Evolutionary conservation across 495 filamentous ascomycete genomes (phyloP), one percentile per base, ranked within the genome.

Genomic region (Friedmanniomyces simplex): DNA sequence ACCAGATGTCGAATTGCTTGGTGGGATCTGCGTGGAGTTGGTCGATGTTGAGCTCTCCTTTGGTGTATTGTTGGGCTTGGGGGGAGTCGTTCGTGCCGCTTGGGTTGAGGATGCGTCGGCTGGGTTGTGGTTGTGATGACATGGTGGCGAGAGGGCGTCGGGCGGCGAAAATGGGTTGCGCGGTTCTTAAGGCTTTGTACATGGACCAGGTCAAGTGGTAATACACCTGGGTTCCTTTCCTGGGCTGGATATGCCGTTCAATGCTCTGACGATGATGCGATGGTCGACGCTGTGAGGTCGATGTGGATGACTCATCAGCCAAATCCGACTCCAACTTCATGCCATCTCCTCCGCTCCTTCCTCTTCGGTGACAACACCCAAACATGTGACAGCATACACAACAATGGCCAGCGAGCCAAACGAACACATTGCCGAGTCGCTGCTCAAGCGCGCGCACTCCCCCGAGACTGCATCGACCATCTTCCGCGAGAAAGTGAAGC

Each of bases 1-100:
- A 96, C 90, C 91, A 96, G 61, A 70, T 68, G 71, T 95, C 79
- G 76, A 96, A 96, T 70, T 95, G 91, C 52, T 75, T 76, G 57
- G 91, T 74, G 4, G 94, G 88, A 63, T 58, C 46, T 18, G 73
- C 61, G 54, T 77, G 66, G 41, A 88, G 79, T 58, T 82, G 73
- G 10, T 66, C 60, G 63, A 72, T 73, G 28, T 73, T 67, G 49
- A 88, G 78, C 2, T 72, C 67, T 62, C 74, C 78, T 63, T 76
- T 77, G 28, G 73, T 75, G 69, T 82, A 87, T 71, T 87, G 85
- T 26, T 74, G 76, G 6, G 85, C 83, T 62, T 82, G 79, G 70
- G 67, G 56, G 67, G 73, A 73, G 65, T 51, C 58, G 52, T 61
- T 43, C 14, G 67, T 69, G 56, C 60, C 65, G 57, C 66, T 57